A percentile compares a stretch with the other conserved stretches of the same genome.
Conservation (phyloP, 2,329 filamentous ascomycete species). For the Epichloe aotearoae region DNA sequence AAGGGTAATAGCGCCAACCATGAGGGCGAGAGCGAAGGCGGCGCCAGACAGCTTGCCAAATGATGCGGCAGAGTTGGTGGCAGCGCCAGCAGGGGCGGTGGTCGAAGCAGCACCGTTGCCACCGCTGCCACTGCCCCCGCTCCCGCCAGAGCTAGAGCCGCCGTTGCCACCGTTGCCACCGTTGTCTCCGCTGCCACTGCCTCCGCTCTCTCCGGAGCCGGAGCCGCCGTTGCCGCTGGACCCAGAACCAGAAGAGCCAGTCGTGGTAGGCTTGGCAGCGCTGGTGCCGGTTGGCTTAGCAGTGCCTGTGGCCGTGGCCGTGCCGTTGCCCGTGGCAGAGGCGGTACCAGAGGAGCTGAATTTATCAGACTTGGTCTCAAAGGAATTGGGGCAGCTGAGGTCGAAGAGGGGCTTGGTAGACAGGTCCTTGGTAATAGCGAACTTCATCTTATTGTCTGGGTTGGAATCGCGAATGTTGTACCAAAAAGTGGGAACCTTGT, state of each 20-base stretch:
- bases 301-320: constrained; percentile 3
- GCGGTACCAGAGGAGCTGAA: constrained; percentile 1
- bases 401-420: constrained; percentile 38
- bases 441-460: constrained; percentile 45
- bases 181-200: neutral
- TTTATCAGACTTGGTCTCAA: constrained; percentile 19
- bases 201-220: neutral
- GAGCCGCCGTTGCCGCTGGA: constrained; percentile 5
- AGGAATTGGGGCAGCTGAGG: constrained; percentile 36
- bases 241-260: constrained; percentile 2
- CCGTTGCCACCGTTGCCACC: neutral
- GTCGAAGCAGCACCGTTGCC: neutral
- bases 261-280: neutral
- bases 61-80: neutral
- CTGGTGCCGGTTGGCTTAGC: constrained; percentile 4
- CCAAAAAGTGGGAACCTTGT: constrained; percentile 45
- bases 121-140: neutral
- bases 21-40: constrained; percentile 7
- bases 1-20: constrained; percentile 7
- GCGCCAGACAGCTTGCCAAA: constrained; percentile 7
- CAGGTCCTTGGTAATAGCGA: constrained; percentile 41
- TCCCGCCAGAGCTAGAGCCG: too few relatives aligned
- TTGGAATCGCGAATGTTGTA: constrained; percentile 49
- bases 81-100: neutral
- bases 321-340: neutral